A percentile compares a stretch with the other conserved stretches of the same genome.
Evolutionary conservation across 169 alveolate genomes (phyloP).

Genomic region (Theileria annulata): DNA sequence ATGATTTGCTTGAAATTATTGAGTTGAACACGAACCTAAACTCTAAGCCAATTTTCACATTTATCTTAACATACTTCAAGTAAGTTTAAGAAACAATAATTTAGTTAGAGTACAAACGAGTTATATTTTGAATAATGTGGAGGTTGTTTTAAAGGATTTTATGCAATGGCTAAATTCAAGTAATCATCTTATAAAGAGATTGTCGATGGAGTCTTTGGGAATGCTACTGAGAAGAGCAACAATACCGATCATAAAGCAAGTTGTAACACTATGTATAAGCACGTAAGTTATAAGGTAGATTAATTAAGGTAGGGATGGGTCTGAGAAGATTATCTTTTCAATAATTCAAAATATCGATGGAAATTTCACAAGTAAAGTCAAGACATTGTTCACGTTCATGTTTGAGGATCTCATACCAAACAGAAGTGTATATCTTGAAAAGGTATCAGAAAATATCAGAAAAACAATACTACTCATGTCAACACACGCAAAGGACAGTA

Average conservation of each 20-base stretch:
- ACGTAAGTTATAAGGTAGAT: conserved; percentile 24
- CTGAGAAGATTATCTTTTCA: conserved; percentile 53
- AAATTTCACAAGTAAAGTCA: conserved; percentile 42
- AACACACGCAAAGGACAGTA: conserved; percentile 27
- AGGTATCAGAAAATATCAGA: conserved; percentile 28
- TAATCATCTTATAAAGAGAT: conserved; percentile 31
- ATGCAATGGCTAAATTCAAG: conserved; percentile 41
- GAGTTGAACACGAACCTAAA: conserved; percentile 51
- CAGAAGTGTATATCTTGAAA: conserved; percentile 1
- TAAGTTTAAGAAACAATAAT: not conserved
- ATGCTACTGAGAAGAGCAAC: conserved; percentile 41
- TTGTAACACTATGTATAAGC: conserved; percentile 21
- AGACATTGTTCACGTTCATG: conserved; percentile 33
- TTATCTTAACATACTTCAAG: conserved; percentile 53
- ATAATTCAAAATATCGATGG: conserved; percentile 55
- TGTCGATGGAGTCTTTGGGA: conserved; percentile 65
- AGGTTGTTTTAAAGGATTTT: conserved; percentile 19
- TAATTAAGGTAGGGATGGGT: conserved; percentile 32
- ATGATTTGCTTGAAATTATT: conserved; percentile 24
- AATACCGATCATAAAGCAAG: not conserved
- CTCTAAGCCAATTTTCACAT: conserved; percentile 51
- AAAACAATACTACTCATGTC: conserved; percentile 30
- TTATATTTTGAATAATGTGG: conserved; percentile 24
- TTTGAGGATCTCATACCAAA: conserved; percentile 16
- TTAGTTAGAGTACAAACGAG: conserved; percentile 24